Evolutionary conservation across 352 stramenopile genomes (phyloP), one percentile per base, ranked within the genome.

Genomic region (Phytopythium oedochilum): DNA sequence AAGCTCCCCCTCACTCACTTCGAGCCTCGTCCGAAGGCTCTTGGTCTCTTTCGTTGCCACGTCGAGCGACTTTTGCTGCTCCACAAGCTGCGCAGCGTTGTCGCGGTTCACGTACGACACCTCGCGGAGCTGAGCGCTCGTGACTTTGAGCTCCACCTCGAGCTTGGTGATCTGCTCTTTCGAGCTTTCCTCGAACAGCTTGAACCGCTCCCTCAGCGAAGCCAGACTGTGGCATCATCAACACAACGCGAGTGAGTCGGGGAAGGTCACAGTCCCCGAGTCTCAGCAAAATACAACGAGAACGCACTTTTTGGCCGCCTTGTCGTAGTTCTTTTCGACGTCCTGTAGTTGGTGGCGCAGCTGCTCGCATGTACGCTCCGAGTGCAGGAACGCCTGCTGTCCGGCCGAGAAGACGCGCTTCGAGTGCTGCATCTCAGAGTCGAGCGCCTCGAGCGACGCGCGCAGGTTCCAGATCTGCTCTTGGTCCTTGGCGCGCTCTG

Each of bases 151-250:
- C 64, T 93, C 81, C n/a, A 92, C 76, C 38, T 91, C 81, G 0
- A 93, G 63, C 45, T 88, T 90, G 0, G 73, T 86, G n/a, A 89
- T 73, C 45, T 91, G 81, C 14, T 90, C 81, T 51, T 89, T 92
- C 5, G 81, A 75, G 39, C 57, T 85, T 22, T 86, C 66, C 23
- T 93, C 83, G 51, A 88, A 88, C 50, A 89, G 63, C 45, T 89
- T 92, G 60, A 86, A 90, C 14, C 79, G 75, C 42, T 92, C 78
- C 20, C 73, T 78, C 28, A 91, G 60, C 1, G 77, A 85, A 15
- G 68, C 38, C 44, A 92, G 56, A 56, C 83, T 93, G 52, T n/a
- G n/a, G n/a, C n/a, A n/a, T n/a, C n/a, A n/a, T n/a, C n/a, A n/a
- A n/a, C n/a, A n/a, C n/a, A n/a, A n/a, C n/a, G n/a, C n/a, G n/a